A percentile compares a stretch with the other conserved stretches of the same genome.
Evolutionary conservation across 108 stramenopile species (phyloP).

Genomic region (Fistulifera pelliculosa): DNA sequence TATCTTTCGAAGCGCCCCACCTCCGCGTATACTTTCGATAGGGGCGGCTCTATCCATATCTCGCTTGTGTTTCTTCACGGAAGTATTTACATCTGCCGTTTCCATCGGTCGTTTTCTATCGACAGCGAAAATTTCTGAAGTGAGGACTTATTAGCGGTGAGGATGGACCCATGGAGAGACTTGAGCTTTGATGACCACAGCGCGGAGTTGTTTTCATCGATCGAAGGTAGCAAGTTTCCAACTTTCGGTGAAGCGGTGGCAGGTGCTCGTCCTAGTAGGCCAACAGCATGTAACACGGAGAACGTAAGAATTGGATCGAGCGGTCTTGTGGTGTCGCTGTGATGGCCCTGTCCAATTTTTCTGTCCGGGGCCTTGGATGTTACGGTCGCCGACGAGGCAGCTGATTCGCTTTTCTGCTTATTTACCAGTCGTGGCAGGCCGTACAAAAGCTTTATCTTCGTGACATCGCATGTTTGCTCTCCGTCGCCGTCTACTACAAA

Average conservation of each 20-base stretch:
- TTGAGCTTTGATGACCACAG: no score
- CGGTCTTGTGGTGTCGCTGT: background rate
- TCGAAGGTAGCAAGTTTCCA: no score
- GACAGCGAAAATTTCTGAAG: background rate
- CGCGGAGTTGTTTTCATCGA: no score
- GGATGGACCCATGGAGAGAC: no score
- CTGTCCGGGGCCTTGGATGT: slow-evolving; percentile 5
- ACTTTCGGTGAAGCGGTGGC: no score
- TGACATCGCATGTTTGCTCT: slow-evolving; percentile 3
- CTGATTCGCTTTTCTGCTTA: slow-evolving; percentile 11
- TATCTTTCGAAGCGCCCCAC: slow-evolving; percentile 11
- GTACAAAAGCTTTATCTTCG: slow-evolving; percentile 43
- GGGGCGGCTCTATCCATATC: background rate
- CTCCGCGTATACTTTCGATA: slow-evolving; percentile 15
- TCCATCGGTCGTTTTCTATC: background rate
- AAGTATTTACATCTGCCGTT: no score
- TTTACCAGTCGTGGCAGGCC: slow-evolving; percentile 17
- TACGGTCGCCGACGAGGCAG: background rate
- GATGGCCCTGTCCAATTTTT: background rate
- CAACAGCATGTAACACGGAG: slow-evolving; percentile 55
- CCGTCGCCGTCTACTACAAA: background rate
- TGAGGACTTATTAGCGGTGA: no score
- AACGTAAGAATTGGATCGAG: slow-evolving; percentile 59
- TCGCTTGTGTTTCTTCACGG: background rate
- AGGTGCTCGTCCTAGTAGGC: slow-evolving; percentile 6